Percentiles rank a stretch among this genome's conserved stretches.
Evolutionary conservation across 805 yeast genomes (phyloP).

Genomic region (Yarrowia sp.): DNA sequence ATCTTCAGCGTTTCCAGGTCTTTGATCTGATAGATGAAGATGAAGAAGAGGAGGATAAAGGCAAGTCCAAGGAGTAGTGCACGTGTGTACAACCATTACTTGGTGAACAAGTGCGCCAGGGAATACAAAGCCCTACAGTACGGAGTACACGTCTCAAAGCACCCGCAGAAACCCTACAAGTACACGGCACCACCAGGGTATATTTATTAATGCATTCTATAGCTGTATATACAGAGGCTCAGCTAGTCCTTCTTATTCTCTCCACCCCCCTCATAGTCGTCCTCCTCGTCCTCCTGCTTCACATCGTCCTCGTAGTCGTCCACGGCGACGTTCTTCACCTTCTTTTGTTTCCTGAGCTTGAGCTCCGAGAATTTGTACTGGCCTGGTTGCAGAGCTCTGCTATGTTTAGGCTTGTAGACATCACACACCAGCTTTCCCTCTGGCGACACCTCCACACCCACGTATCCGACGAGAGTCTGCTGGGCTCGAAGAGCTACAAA

Average conservation of each 20-base stretch:
- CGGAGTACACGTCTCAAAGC: no score
- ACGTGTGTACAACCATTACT: no score
- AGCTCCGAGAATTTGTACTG: neutral
- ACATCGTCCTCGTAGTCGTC: no score
- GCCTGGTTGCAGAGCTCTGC: neutral
- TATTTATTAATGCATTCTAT: neutral
- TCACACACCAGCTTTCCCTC: neutral
- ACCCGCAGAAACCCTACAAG: no score
- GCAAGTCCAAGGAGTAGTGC: neutral
- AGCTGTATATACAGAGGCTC: neutral
- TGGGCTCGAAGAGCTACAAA: conserved; percentile 6
- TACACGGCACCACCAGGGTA: no score
- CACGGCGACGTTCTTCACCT: no score
- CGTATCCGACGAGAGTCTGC: neutral
- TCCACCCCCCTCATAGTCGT: no score
- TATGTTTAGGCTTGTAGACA: neutral
- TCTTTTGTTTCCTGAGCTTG: no score
- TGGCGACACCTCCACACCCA: conserved; percentile 1
- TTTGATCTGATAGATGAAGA: conserved; percentile 15
- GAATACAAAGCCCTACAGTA: no score
- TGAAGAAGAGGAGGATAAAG: neutral
- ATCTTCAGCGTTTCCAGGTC: conserved; percentile 24
- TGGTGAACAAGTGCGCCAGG: no score
- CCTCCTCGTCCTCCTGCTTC: no score
- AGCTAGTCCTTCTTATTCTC: no score